Percentiles rank a stretch among this genome's conserved stretches.
phyloP scores from a whole-genome alignment of 768 basidiomycete species.

The Naematelia encephala region DNA sequence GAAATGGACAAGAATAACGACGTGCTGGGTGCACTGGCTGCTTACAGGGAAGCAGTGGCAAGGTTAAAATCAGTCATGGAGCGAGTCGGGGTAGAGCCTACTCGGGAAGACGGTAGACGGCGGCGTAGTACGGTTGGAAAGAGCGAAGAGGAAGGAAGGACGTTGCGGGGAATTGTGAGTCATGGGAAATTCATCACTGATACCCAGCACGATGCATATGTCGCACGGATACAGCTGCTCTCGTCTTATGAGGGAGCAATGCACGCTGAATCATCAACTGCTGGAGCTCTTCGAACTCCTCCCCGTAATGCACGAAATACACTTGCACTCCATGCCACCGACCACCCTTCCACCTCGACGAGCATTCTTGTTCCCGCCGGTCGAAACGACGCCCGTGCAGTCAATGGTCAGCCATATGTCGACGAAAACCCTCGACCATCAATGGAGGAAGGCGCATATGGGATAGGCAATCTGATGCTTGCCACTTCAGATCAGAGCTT shows the following conservation, averaged over 20 bases:
- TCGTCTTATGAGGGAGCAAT: constrained; percentile 23
- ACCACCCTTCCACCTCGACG: constrained; percentile 15
- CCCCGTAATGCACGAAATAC: no score
- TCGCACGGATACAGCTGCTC: constrained; percentile 45
- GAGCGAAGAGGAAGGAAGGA: constrained; percentile 46
- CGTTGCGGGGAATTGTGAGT: constrained; percentile 49
- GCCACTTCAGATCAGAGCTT: constrained; percentile 13
- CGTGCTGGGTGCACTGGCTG: constrained; percentile 41
- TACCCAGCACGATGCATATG: constrained; percentile 49
- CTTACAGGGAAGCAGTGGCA: constrained; percentile 45
- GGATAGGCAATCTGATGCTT: constrained; percentile 39
- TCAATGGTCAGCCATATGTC: neutral
- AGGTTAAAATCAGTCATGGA: constrained; percentile 47
- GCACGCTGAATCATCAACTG: neutral
- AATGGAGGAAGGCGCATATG: constrained; percentile 24
- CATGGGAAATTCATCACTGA: constrained; percentile 1
- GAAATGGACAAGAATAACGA: constrained; percentile 49
- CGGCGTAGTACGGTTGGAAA: constrained; percentile 17
- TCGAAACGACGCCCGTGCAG: constrained; percentile 15
- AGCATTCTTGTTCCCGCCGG: constrained; percentile 20
- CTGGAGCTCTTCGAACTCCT: neutral
- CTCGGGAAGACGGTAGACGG: constrained; percentile 12
- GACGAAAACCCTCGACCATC: constrained; percentile 25
- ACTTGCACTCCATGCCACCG: constrained; percentile 1
- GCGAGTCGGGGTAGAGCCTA: constrained; percentile 42